Base-by-base conservation (phyloP, 441 rosid species). In the Jatropha podagrica region DNA sequence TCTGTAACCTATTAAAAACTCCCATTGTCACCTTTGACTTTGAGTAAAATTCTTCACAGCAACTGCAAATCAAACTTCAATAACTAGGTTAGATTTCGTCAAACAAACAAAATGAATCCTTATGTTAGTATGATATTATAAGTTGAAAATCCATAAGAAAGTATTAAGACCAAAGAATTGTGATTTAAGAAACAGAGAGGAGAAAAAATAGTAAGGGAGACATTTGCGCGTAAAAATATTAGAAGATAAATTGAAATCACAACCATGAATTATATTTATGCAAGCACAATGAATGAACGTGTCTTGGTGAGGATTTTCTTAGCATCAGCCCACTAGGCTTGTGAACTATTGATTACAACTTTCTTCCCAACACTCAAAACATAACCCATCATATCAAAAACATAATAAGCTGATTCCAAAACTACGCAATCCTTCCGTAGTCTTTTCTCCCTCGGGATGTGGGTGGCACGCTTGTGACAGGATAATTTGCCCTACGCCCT, bases 391-490 rank as follows among this genome's bases (percentile, higher is more conserved):
- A 60, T 79, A 58, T 68, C 68, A 69, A 75, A 77, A 51, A 63
- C 61, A 84, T 77, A 74, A 73, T 72, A 80, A 78, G 75, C 76
- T 41, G 72, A 75, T 77, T 74, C 68, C 78, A 56, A 79, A 84
- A 81, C 86, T 86, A 92, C 68, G 89, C 83, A 79, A 90, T 89
- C 85, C 91, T 93, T 86, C 95, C 98, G 72, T 88, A 86, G 83
- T 96, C 98, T 85, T 88, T 92, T 88, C 92, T 94, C 78, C 96
- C 97, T 64, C 94, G 94, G 72, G 95, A 89, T 83, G 97, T 76
- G 12, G 98, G 87, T 18, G 88, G 94, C 63, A 90, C 88, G 86
- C 85, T 91, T 41, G 93, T 78, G 74, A 86, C 81, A 46, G 94
- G 86, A 84, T 90, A 89, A 85, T 84, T 91, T 65, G 85, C 86